phyloP scores from a whole-genome alignment of 768 basidiomycete genomes.

The Tricholoma saponaceum region DNA sequence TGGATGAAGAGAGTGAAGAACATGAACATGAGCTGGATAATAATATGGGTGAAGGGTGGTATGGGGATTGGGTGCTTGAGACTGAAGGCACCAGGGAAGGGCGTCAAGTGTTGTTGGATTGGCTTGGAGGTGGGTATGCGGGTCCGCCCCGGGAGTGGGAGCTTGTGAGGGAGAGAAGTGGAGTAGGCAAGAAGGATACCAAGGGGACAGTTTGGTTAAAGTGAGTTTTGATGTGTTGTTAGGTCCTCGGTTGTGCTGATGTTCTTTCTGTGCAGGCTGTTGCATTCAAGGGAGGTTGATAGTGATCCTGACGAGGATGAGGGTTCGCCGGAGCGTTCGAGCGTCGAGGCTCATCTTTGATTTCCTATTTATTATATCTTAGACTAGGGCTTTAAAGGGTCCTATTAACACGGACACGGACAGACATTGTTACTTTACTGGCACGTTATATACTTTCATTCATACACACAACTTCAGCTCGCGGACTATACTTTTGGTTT shows the following conservation, averaged over 20 bases:
- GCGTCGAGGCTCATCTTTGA: background rate
- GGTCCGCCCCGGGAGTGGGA: conserved; percentile 39
- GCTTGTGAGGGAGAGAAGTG: conserved; percentile 58
- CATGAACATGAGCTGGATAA: conserved; percentile 22
- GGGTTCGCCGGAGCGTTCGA: background rate
- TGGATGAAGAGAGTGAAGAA: conserved; percentile 4
- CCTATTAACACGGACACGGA: background rate
- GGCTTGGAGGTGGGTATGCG: conserved; percentile 35
- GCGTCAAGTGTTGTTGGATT: conserved; percentile 50
- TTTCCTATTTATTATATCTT: background rate
- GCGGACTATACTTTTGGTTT: background rate
- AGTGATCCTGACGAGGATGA: background rate
- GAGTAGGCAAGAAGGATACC: conserved; percentile 35
- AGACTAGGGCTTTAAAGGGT: background rate
- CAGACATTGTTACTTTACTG: background rate
- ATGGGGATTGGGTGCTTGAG: conserved; percentile 78
- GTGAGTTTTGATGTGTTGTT: conserved; percentile 31
- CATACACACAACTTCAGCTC: background rate
- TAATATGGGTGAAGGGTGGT: conserved; percentile 64
- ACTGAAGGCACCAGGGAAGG: conserved; percentile 73
- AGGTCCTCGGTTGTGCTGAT: background rate
- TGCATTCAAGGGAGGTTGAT: background rate
- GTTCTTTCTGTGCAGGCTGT: background rate
- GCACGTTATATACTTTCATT: background rate
- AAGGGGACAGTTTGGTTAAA: conserved; percentile 50